These are phyloP conservation scores for Ceratocystis albifundus DNA, from an alignment of 2,329 filamentous ascomycete species.

Conservation along the genomic window DNA sequence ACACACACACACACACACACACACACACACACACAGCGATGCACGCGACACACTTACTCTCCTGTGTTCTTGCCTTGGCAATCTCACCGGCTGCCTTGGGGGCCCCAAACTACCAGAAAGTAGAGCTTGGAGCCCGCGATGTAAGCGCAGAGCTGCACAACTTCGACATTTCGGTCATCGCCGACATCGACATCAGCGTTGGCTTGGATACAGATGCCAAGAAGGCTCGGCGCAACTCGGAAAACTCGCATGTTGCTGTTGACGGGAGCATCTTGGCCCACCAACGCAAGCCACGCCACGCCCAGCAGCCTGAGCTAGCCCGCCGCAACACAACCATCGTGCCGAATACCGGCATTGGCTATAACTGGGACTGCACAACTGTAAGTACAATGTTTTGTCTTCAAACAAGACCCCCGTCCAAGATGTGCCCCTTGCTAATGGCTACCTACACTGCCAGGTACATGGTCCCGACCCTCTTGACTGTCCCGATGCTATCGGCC, in stretches of 20 bases:
- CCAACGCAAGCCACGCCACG: neutral
- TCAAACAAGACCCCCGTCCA: neutral
- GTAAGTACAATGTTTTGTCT: neutral
- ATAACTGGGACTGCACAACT: slow-evolving; percentile 22
- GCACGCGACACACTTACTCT: slow-evolving; percentile 5
- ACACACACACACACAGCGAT: neutral
- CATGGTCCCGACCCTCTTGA: slow-evolving; percentile 20
- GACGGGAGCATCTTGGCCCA: neutral
- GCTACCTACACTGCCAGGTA: slow-evolving; percentile 1
- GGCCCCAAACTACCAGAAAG: neutral
- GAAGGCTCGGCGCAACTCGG: neutral
- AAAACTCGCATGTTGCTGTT: neutral
- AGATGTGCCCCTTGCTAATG: neutral
- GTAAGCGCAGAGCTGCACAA: neutral
- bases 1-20: neutral
- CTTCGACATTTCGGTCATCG: slow-evolving; percentile 1
- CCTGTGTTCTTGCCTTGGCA: slow-evolving; percentile 4
- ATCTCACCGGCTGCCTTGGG: neutral
- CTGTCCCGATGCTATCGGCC: slow-evolving; percentile 19
- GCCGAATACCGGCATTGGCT: slow-evolving; percentile 12
- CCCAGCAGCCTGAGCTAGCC: neutral
- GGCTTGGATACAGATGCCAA: neutral
- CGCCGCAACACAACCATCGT: neutral
- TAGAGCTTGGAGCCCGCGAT: neutral
- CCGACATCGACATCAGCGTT: neutral